Base-by-base conservation (phyloP, 2,329 filamentous ascomycete genomes). In the Fusarium albidum region DNA sequence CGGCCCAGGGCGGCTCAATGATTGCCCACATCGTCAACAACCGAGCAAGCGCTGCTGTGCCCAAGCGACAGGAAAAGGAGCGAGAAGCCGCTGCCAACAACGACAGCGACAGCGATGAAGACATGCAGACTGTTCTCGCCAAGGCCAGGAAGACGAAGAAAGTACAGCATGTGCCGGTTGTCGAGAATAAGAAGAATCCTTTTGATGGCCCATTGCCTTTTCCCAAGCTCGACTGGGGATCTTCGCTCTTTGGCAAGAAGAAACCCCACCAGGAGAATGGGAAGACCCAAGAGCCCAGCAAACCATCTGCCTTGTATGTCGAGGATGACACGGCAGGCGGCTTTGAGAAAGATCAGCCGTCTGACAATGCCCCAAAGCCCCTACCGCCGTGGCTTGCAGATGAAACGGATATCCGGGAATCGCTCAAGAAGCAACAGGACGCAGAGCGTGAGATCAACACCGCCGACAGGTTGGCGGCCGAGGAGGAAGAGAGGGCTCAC, bases 191-290 rank as follows among this genome's bases (percentile, higher is more conserved):
- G 29, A 84, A 83, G 60, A 85, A 86, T 63, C 79, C 84, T 0
- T 85, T 96, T 67, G 84, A 85, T 60, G 94, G 94, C 0, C 92
- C 93, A 0, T 73, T 99, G 6, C 95, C 95, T 0, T 99, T 99
- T 67, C 92, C 96, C 64, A 94, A 92, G 68, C 80, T 96, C 2
- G 86, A 89, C 37, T 86, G 83, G 79, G 87, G 84, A 44, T 87
- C 84, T 3, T 82, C 80, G 2, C 77, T 86, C 3, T 86, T 86
- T 54, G 73, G 73, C 6, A 79, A 77, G 57, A 79, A 77, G 49
- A 55, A 62, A 7, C 47, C 52, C 1, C 60, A 69, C 9, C 65
- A 65, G 37, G 54, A 63, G 7, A 57, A 64, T 5, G 56, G 68
- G 18, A 29, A 44, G 11, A 35, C 59, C 9, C 8, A 54, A 65